Base-by-base conservation (phyloP, 1,284 basidiomycete genomes). In the Pseudozyma hubeiensis region DNA sequence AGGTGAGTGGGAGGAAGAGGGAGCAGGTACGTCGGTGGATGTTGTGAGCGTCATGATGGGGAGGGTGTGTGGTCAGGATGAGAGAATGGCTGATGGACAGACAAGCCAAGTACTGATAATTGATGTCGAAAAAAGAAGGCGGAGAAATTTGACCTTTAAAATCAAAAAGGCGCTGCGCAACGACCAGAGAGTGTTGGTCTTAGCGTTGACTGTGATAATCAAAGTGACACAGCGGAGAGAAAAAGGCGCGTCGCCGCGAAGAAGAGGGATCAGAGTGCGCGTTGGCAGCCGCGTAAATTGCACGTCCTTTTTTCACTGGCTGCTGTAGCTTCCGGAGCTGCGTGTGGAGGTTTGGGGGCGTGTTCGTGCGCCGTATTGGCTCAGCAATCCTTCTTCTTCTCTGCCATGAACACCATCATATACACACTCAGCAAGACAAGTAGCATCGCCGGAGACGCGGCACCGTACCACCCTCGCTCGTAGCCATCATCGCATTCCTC, bases 1-100 rank as follows among this genome's bases (percentile, higher is more conserved):
- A 2, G 58, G 45, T 13, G 29, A 31, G 29, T 34, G 29, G 30
- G 5, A n/a, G 16, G 46, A 56, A 19, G 43, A 43, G 2, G 59
- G 4, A 4, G 58, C 40, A 34, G 62, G 60, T 3, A 57, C 46
- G 29, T 56, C 35, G 53, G 31, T 64, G 6, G 61, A 64, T 14
- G 48, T 54, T 40, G 64, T 60, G 10, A 73, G 19, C 29, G 70
- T 67, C 70, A 73, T 74, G 3, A 4, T 45, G 48, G 14, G 34
- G 24, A 24, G 1, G 24, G 24, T 24, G 4, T 24, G 24, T 24
- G 24, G 24, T 24, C 4, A 24, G 1, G 24, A 24, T 24, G 24
- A 24, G 24, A 24, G 24, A 24, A 24, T 24, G 24, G 24, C 24
- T 24, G 24, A 24, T 24, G 24, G 24, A 24, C 24, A 24, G 24